A percentile compares a stretch with the other conserved stretches of the same genome.
These are phyloP conservation scores for Neurospora terricola DNA, from an alignment of 495 filamentous ascomycete genomes.

Conservation along the genomic window DNA sequence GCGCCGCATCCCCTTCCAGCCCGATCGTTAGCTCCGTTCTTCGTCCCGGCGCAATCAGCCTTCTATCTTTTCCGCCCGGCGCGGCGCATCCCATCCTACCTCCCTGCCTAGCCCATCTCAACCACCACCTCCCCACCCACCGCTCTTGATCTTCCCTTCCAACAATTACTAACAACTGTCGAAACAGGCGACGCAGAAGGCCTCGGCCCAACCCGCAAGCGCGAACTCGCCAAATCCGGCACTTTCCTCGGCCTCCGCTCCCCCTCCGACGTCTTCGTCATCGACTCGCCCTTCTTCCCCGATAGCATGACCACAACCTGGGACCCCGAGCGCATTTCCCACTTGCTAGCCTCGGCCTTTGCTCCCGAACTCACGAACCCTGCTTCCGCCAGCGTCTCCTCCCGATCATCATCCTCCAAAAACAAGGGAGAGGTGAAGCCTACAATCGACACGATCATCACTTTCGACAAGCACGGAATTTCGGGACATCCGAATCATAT, in stretches of 20 bases:
- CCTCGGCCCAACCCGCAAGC: conserved; percentile 68
- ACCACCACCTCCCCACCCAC: too few species aligned
- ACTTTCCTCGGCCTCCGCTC: conserved; percentile 60
- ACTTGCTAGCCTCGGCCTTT: conserved; percentile 58
- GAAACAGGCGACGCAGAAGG: conserved; percentile 81
- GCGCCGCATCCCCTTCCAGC: too few species aligned
- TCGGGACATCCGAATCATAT: conserved; percentile 88
- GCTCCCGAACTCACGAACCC: conserved; percentile 43
- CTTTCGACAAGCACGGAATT: conserved; percentile 74
- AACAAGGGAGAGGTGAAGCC: conserved; percentile 23
- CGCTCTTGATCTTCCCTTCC: too few species aligned
- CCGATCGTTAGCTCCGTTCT: too few species aligned
- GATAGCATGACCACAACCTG: conserved; percentile 77
- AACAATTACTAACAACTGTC: too few species aligned
- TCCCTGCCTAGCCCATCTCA: too few species aligned
- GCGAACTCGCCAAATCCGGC: conserved; percentile 73
- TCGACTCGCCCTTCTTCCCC: conserved; percentile 72
- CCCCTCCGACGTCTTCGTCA: conserved; percentile 66
- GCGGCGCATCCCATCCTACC: too few species aligned
- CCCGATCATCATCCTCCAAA: not conserved
- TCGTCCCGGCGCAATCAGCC: too few species aligned
- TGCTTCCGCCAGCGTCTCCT: not conserved
- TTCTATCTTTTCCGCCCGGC: too few species aligned
- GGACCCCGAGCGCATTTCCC: conserved; percentile 56
- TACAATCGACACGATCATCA: conserved; percentile 72